These are phyloP conservation scores for Vicia villosa DNA, from an alignment of 306 rosid species.

Conservation along the genomic window DNA sequence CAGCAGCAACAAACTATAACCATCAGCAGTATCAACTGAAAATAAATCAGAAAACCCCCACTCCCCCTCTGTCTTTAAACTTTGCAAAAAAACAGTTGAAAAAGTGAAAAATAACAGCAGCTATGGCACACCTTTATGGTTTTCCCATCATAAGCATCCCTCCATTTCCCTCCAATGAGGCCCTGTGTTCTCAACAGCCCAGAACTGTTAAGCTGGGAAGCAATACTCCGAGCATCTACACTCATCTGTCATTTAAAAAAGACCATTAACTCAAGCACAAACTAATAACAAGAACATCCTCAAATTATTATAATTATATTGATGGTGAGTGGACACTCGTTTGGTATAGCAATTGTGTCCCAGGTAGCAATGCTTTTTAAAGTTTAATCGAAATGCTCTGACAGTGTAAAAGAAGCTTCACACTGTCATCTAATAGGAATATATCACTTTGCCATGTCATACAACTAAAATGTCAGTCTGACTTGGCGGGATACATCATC, in stretches of 20 bases:
- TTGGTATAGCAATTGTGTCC: background rate
- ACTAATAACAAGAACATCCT: constrained; percentile 9
- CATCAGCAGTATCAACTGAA: constrained; percentile 9
- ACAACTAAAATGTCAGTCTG: too few species aligned
- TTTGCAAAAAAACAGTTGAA: background rate
- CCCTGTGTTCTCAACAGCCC: constrained; percentile 86
- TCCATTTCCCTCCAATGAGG: constrained; percentile 94
- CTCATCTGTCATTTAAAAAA: constrained; percentile 61
- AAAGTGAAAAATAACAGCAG: background rate
- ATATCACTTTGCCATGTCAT: too few species aligned
- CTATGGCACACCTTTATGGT: constrained; percentile 64
- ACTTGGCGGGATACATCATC: too few species aligned
- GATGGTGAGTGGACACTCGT: background rate
- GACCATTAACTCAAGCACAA: constrained; percentile 24
- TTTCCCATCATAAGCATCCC: constrained; percentile 80
- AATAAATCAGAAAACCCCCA: constrained; percentile 9
- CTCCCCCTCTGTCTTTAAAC: constrained; percentile 10
- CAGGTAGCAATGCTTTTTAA: too few species aligned
- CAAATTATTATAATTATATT: background rate
- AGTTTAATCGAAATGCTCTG: too few species aligned
- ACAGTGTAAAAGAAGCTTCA: too few species aligned
- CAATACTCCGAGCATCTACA: constrained; percentile 53
- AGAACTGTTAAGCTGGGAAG: constrained; percentile 63
- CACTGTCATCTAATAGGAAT: too few species aligned
- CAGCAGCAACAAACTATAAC: constrained; percentile 12